Evolutionary conservation across 2,329 filamentous ascomycete species (phyloP).

Genomic region (Amauroascus niger): DNA sequence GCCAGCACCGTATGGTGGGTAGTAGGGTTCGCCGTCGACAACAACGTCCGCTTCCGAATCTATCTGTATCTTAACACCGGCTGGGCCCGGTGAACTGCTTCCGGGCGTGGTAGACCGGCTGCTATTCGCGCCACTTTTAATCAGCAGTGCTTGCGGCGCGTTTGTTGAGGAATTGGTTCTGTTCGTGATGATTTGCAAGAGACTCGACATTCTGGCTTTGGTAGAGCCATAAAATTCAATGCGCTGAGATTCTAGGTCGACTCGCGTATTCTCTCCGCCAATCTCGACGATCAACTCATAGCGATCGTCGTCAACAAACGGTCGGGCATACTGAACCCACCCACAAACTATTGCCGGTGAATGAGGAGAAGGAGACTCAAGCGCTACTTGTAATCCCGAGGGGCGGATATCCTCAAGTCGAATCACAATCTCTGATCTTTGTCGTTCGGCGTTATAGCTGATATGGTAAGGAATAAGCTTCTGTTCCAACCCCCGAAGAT

Average conservation of each 20-base stretch:
- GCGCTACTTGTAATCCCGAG: constrained; percentile 61
- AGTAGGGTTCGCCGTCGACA: constrained; percentile 30
- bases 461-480: constrained; percentile 68
- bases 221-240: constrained; percentile 65
- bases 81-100: constrained; percentile 59
- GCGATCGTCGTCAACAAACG: constrained; percentile 67
- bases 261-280: constrained; percentile 52
- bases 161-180: constrained; percentile 60
- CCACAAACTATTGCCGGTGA: constrained; percentile 29
- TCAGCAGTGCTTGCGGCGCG: constrained; percentile 55
- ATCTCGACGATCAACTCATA: constrained; percentile 74
- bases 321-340: constrained; percentile 71
- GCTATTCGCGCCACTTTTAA: constrained; percentile 34
- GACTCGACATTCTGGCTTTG: constrained; percentile 57
- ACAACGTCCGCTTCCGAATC: constrained; percentile 41
- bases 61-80: constrained; percentile 56
- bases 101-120: constrained; percentile 57
- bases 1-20: neutral
- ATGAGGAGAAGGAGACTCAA: constrained; percentile 33
- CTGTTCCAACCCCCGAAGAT: constrained; percentile 85
- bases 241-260: constrained; percentile 47
- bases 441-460: constrained; percentile 60
- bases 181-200: constrained; percentile 71
- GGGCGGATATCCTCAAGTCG: constrained; percentile 81
- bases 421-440: constrained; percentile 64